These are phyloP conservation scores for Moesziomyces aphidis DNA, from an alignment of 1,284 basidiomycete species.

Conservation along the genomic window DNA sequence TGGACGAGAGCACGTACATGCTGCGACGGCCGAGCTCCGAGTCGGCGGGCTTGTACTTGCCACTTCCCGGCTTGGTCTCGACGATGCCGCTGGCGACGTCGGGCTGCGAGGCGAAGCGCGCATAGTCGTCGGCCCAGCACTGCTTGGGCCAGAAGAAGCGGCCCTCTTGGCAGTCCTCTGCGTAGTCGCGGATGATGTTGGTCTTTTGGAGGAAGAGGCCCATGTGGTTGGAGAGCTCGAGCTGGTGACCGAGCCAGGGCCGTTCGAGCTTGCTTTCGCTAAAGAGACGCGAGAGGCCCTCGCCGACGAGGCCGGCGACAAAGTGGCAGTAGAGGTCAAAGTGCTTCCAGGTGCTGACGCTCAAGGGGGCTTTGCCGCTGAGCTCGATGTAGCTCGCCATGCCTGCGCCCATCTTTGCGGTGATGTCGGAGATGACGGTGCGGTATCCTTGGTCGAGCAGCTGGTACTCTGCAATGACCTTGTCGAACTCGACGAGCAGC, in stretches of 20 bases:
- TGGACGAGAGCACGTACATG: slow-evolving; percentile 73
- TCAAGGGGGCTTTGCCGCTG: slow-evolving; percentile 47
- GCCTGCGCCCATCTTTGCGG: slow-evolving; percentile 81
- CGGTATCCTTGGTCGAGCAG: slow-evolving; percentile 74
- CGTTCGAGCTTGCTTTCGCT: slow-evolving; percentile 87
- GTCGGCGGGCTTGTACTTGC: slow-evolving; percentile 43
- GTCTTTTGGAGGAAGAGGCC: slow-evolving; percentile 98
- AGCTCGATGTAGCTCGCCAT: slow-evolving; percentile 86
- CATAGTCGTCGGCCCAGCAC: slow-evolving; percentile 77
- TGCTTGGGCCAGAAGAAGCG: slow-evolving; percentile 96
- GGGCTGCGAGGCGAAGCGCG: slow-evolving; percentile 53
- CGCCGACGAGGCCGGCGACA: slow-evolving; percentile 96
- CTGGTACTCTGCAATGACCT: slow-evolving; percentile 85
- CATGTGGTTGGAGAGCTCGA: slow-evolving; percentile 92
- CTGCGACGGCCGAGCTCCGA: slow-evolving; percentile 53
- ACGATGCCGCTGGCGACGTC: slow-evolving; percentile 62
- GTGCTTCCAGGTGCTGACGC: slow-evolving; percentile 72
- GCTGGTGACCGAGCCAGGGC: slow-evolving; percentile 80
- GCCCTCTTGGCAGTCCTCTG: slow-evolving; percentile 87
- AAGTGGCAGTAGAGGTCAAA: slow-evolving; percentile 99
- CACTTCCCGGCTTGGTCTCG: slow-evolving; percentile 42
- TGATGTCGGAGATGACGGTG: slow-evolving; percentile 81
- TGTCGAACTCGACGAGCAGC: slow-evolving; percentile 86
- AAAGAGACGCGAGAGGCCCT: slow-evolving; percentile 92
- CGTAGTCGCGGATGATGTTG: slow-evolving; percentile 95